Percentiles rank a stretch among this genome's conserved stretches.
phyloP scores from a whole-genome alignment of 805 yeast species.

The Hermanozyma aechmeae region DNA sequence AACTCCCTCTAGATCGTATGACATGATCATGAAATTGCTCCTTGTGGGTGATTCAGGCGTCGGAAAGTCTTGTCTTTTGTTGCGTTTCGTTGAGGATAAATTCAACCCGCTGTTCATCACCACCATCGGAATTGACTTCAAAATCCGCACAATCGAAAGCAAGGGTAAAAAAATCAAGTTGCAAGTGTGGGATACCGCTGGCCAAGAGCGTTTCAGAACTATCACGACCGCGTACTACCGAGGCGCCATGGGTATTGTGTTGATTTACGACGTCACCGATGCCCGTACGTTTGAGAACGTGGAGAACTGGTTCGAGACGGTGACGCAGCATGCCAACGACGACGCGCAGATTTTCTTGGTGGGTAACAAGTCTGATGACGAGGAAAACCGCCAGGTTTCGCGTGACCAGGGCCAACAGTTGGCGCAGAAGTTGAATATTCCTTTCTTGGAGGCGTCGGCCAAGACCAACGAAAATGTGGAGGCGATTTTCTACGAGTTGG shows the following conservation, averaged over 20 bases:
- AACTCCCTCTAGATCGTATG: constrained; percentile 68
- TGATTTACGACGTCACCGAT: constrained; percentile 79
- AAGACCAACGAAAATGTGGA: constrained; percentile 89
- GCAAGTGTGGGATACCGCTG: constrained; percentile 97
- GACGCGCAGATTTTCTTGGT: constrained; percentile 91
- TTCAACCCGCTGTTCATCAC: constrained; percentile 95
- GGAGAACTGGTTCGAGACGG: constrained; percentile 92
- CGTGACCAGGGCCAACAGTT: constrained; percentile 85
- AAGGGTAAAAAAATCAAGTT: constrained; percentile 89
- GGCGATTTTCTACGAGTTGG: constrained; percentile 83
- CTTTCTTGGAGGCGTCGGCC: constrained; percentile 94
- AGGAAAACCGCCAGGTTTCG: constrained; percentile 75
- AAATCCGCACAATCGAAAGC: constrained; percentile 89
- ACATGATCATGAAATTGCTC: constrained; percentile 83
- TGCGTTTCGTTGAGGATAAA: constrained; percentile 92
- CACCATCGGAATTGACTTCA: constrained; percentile 96
- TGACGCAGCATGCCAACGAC: constrained; percentile 92
- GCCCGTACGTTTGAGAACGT: constrained; percentile 89
- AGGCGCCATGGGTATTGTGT: constrained; percentile 82
- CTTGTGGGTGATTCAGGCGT: constrained; percentile 91
- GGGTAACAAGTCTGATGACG: constrained; percentile 93
- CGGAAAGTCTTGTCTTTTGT: constrained; percentile 81
- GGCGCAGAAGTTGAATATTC: constrained; percentile 79
- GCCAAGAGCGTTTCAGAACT: constrained; percentile 93
- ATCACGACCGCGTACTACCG: constrained; percentile 89